phyloP scores from a whole-genome alignment of 257 asterid species.

The Handroanthus guayacan region DNA sequence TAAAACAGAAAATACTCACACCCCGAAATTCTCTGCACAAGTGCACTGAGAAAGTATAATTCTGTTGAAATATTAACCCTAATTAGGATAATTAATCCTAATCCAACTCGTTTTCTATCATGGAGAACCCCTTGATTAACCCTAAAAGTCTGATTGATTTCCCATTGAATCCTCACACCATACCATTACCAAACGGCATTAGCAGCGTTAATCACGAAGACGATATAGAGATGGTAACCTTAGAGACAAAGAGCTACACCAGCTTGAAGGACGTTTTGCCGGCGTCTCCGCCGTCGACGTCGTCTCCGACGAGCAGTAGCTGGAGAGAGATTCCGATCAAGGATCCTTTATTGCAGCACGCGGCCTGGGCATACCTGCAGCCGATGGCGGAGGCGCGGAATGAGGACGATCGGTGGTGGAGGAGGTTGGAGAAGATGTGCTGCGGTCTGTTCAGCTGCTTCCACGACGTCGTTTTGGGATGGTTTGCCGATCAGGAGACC shows the following conservation, averaged over 20 bases:
- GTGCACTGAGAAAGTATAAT: background rate
- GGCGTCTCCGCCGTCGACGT: constrained; percentile 45
- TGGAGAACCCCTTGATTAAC: constrained; percentile 44
- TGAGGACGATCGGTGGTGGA: constrained; percentile 45
- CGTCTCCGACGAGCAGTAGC: constrained; percentile 52
- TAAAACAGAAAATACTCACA: background rate
- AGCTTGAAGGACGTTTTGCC: constrained; percentile 73
- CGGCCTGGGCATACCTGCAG: constrained; percentile 94
- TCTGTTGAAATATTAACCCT: constrained; percentile 24
- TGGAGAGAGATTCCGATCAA: constrained; percentile 84
- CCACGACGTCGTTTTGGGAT: constrained; percentile 51
- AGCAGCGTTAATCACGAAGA: constrained; percentile 20
- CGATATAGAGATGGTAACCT: constrained; percentile 49
- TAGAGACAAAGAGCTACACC: constrained; percentile 50
- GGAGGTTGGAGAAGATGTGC: constrained; percentile 44
- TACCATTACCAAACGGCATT: constrained; percentile 29
- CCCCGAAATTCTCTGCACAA: background rate
- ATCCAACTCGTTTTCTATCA: constrained; percentile 28
- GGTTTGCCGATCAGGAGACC: constrained; percentile 14
- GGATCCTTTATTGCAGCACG: constrained; percentile 85
- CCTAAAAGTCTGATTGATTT: constrained; percentile 34
- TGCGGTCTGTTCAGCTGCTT: constrained; percentile 55
- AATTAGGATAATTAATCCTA: constrained; percentile 2
- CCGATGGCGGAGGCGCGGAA: constrained; percentile 55
- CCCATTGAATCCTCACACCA: constrained; percentile 27